Base-by-base conservation (phyloP, 1,139 yeast genomes). In the Nakaseomyces glabratus region DNA sequence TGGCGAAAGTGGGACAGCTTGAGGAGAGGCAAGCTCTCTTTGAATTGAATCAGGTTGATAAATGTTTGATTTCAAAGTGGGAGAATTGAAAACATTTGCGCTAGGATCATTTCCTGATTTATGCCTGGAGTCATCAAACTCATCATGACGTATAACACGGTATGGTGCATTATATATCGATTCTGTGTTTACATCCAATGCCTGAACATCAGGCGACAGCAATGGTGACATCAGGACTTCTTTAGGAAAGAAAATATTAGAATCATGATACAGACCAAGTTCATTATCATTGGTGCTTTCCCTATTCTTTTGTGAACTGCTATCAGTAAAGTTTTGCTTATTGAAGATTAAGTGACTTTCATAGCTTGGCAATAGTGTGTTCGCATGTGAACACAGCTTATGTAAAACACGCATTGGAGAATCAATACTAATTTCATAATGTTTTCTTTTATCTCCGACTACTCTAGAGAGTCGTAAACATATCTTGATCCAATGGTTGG, bases 401-500 rank as follows among this genome's bases (percentile, higher is more conserved):
- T 56, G 47, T 25, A 57, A 33, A 4, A 90, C 67, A 50, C 82
- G 93, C 41, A 90, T 77, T 3, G 98, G 98, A 3, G 96, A 82
- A 55, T 90, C 98, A 41, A 90, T 88, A 42, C 55, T 88, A 34
- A 90, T 82, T 60, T 90, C 98, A 54, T 82, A 90, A 57, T 86
- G 96, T 54, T 88, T 88, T 26, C 94, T 65, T 60, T 71, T 79
- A 31, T 64, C 72, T 33, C 65, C 64, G 36, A 78, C 76, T 8
- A 66, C 55, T 45, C 71, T 73, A 10, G 94, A 82, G 19, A 90
- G 66, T 35, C 98, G 65, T 35, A 90, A 59, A 45, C 93, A 81
- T n/a, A 90, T 71, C 58, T 90, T 90, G 47, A 90, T 78, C 97
- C 98, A 90, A 61, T 90, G 98, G 52, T 84, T 93, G 5, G 93